Percentiles rank a stretch among this genome's conserved stretches.
phyloP scores from a whole-genome alignment of 768 basidiomycete genomes.

The Leccinum subtestaceum region DNA sequence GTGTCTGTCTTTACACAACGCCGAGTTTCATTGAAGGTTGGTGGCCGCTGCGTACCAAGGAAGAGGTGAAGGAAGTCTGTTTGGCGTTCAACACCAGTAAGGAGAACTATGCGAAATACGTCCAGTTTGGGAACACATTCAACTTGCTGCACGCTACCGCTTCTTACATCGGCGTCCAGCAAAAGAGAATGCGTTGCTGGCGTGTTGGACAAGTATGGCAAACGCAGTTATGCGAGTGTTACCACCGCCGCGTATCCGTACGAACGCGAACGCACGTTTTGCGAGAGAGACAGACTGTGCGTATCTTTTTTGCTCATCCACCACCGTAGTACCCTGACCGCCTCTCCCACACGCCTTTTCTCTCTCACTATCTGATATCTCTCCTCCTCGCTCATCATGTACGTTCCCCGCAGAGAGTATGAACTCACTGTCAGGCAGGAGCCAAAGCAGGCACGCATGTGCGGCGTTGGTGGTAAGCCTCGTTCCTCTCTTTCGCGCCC shows the following conservation, averaged over 20 bases:
- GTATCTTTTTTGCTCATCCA: constrained; percentile 6
- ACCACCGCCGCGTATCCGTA: not conserved
- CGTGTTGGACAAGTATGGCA: too few relatives aligned
- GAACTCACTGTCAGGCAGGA: constrained; percentile 85
- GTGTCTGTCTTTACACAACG: too few relatives aligned
- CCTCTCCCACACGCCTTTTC: constrained; percentile 5
- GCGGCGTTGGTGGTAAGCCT: constrained; percentile 82
- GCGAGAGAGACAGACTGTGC: too few relatives aligned
- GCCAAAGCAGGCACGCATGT: constrained; percentile 90
- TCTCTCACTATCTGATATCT: not conserved
- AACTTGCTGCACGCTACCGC: too few relatives aligned
- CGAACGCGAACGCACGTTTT: not conserved
- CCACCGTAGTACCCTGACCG: not conserved
- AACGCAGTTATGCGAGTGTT: not conserved
- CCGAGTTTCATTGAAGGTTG: too few relatives aligned
- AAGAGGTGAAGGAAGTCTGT: too few relatives aligned
- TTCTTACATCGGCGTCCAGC: too few relatives aligned
- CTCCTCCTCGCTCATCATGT: constrained; percentile 5
- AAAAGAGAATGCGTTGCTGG: too few relatives aligned
- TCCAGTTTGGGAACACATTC: too few relatives aligned
- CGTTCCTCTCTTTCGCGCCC: constrained; percentile 13
- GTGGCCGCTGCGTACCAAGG: too few relatives aligned
- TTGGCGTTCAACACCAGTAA: too few relatives aligned
- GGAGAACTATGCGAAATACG: too few relatives aligned
- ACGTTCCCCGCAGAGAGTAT: constrained; percentile 61